Evolutionary conservation across 352 stramenopile species (phyloP), one percentile per base, ranked within the genome.

Genomic region (Phytopythium helicoides): DNA sequence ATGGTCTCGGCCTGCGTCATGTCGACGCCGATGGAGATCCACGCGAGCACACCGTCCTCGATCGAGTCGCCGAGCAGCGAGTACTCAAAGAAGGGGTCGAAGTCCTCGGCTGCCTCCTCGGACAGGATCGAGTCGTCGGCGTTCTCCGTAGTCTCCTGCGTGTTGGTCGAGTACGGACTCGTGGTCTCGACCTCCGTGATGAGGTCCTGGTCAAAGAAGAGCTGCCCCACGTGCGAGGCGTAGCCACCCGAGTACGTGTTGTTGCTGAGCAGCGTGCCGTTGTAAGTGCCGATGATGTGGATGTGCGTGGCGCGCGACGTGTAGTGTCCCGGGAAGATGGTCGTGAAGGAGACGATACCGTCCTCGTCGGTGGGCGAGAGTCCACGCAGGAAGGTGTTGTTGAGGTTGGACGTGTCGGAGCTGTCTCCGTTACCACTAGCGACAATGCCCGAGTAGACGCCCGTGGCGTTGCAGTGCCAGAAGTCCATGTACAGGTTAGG

Each of bases 1-100:
- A 77, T 49, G 22, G 16, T 62, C 53, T 66, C 52, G 3, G 59
- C 44, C 1, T 34, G 14, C 14, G 52, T 60, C 54, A 61, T 61
- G 47, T 75, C 66, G 11, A 75, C 56, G 19, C 66, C 66, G 15
- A 72, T 44, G 3, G 66, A 69, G 57, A 76, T 66, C 67, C 67
- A 76, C 23, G 66, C 58, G 49, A 76, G 50, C 14, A 72, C 45
- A 28, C 62, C 66, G 42, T 75, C 62, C 18, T 46, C 41, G 22
- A 71, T 47, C 15, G 28, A 53, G 26, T 71, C 62, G 33, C 66
- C 66, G 45, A 75, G 47, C 22, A 62, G 38, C 33, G 64, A 62
- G 51, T 75, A 75, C 55, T 71, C 46, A 7, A 75, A 40, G 12
- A 31, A 6, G 53, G 54, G 3, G 58, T 55, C 23, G 66, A 63